phyloP scores from a whole-genome alignment of 2,329 filamentous ascomycete species.

The Hypoxylon sp. region DNA sequence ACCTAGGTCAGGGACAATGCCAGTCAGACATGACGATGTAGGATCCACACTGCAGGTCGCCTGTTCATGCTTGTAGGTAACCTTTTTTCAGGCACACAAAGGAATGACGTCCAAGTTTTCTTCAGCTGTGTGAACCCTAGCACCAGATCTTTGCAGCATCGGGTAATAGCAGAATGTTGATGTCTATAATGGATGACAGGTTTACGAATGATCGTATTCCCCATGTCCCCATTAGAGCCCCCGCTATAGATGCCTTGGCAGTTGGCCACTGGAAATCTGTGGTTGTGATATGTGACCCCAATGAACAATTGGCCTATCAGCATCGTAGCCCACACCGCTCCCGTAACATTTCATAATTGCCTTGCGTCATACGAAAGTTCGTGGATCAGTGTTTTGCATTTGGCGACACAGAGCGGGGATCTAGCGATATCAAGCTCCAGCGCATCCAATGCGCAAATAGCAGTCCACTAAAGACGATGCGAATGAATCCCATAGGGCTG shows the following conservation, averaged over 20 bases:
- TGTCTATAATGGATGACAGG: background rate
- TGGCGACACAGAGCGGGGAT: constrained; percentile 22
- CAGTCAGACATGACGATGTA: constrained; percentile 28
- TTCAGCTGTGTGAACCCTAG: constrained; percentile 11
- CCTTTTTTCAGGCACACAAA: too few species aligned
- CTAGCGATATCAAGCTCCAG: constrained; percentile 20
- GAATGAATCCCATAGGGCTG: background rate
- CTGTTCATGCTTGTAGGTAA: constrained; percentile 24
- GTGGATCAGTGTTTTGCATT: constrained; percentile 33
- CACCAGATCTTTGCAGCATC: constrained; percentile 19
- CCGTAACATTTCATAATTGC: constrained; percentile 18
- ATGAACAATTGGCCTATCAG: constrained; percentile 44
- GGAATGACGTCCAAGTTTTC: constrained; percentile 18
- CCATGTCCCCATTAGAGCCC: constrained; percentile 9
- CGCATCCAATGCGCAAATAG: constrained; percentile 14
- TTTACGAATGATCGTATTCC: background rate
- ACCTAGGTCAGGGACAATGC: constrained; percentile 14
- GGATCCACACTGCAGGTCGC: constrained; percentile 31
- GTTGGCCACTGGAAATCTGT: constrained; percentile 19
- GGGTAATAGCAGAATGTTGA: constrained; percentile 3
- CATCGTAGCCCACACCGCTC: constrained; percentile 26
- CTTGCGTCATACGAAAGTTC: constrained; percentile 35
- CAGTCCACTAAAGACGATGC: constrained; percentile 17
- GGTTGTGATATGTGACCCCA: constrained; percentile 19
- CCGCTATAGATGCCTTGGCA: background rate